Base-by-base conservation (phyloP, 2,329 filamentous ascomycete species). In the Talaromyces sp. region DNA sequence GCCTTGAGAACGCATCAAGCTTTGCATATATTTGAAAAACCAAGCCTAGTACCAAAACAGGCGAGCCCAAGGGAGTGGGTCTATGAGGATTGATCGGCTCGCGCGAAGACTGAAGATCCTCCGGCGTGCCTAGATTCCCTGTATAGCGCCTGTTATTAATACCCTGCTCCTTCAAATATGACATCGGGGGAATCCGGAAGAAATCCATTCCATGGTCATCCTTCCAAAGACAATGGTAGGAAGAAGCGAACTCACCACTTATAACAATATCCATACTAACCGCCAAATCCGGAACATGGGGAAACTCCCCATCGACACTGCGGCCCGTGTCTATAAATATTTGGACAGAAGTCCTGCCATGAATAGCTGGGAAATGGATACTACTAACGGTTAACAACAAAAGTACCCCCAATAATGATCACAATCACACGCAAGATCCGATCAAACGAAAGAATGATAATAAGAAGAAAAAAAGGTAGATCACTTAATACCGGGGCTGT, bases 191-290 rank as follows among this genome's bases (percentile, higher is more conserved):
- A 27, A 32, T 8, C 19, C 13, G 30, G 30, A 13, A 36, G 33
- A 35, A 11, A 46, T 30, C 43, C 13, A 36, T 19, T 20, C 7
- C n/a, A 22, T 35, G 6, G 35, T 13, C 8, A 30, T 27, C 24
- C 14, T 43, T 22, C 16, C n/a, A n/a, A 40, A 16, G 27, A 30
- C 11, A 13, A 47, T n/a, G 17, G 11, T 22, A 9, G 24, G 17
- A 41, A 43, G 22, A 43, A 43, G 27, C 20, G 24, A 42, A 41
- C 55, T 54, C 45, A 60, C 58, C 58, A 49, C 58, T 60, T 17
- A 60, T 60, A 14, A 60, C 58, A 20, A 60, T 55, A 14, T 60
- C 58, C 58, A 60, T 60, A 43, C 58, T 60, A 29, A 60, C 55
- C 10, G 58, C 58, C 49, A 60, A 45, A 39, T 60, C 58, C 9